Base-by-base conservation (phyloP, 176 grass and related monocot species). In the Alopecurus myosuroides region DNA sequence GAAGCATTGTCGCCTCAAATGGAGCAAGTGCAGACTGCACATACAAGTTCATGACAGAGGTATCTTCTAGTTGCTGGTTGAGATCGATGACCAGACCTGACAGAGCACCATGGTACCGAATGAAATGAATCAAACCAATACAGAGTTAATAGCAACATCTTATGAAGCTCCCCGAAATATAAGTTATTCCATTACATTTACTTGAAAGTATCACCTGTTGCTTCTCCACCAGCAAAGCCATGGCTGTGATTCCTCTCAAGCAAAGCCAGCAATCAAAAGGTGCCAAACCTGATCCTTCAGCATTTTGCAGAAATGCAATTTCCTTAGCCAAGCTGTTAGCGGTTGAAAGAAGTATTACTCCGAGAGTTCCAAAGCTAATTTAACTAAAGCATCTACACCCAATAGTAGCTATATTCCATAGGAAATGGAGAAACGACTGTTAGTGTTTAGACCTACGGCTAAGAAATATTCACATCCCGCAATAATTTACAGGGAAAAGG, bases 211-310 rank as follows among this genome's bases (percentile, higher is more conserved):
- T 50, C 65, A 97, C 94, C 92, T 97, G 90, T 81, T 98, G 96
- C 84, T 90, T 98, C 78, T 98, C 93, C 41, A 98, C 88, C 11
- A 93, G 86, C 62, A 98, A 64, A 81, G 93, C 89, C 97, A 98
- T 98, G 65, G 97, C 96, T 85, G 95, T 96, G 68, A 98, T 91
- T 79, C 89, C 93, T 68, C 91, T 88, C 86, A 93, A 87, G 56
- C 97, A 98, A 84, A 95, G 93, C 91, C 93, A 95, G 77, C 87
- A 95, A 87, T 94, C 95, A 92, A 98, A 98, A 80, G 93, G 89
- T 41, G 93, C 89, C 77, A 98, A 80, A 71, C 93, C 96, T 58
- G 91, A 79, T 49, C 96, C 96, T 98, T 95, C 96, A 0, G 93
- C 95, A 66, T 98, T 98, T 92, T 98, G 95, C 46, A 98, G 87